These are phyloP conservation scores for Nakazawaea pomicola DNA, from an alignment of 805 yeast genomes.

Conservation along the genomic window DNA sequence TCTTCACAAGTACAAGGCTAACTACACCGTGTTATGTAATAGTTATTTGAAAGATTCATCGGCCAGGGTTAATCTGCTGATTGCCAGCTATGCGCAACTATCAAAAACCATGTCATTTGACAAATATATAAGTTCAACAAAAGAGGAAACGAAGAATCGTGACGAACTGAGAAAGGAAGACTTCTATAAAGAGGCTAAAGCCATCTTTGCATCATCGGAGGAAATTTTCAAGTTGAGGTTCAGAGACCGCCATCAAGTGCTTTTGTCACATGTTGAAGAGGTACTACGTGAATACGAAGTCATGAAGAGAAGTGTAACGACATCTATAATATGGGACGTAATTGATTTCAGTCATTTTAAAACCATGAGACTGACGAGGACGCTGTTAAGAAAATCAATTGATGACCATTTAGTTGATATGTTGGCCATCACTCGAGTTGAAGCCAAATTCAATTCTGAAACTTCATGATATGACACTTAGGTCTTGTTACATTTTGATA, in stretches of 20 bases:
- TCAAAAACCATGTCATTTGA: background rate
- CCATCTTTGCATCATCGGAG: conserved; percentile 2
- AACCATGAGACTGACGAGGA: conserved; percentile 1
- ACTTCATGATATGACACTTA: background rate
- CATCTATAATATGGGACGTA: no score
- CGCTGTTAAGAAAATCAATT: conserved; percentile 2
- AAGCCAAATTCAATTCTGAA: conserved; percentile 5
- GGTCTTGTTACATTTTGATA: no score
- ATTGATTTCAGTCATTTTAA: background rate
- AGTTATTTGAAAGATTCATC: conserved; percentile 3
- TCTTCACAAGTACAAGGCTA: conserved; percentile 3
- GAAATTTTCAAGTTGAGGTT: conserved; percentile 1
- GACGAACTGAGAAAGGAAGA: conserved; percentile 1
- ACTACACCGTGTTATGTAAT: conserved; percentile 5
- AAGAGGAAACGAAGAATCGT: background rate
- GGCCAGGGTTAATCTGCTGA: conserved; percentile 5
- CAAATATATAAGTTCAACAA: conserved; percentile 1
- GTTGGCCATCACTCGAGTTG: conserved; percentile 5
- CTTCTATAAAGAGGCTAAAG: background rate
- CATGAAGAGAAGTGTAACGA: background rate
- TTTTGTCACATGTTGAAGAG: background rate
- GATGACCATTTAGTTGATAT: conserved; percentile 6
- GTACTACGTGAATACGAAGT: conserved; percentile 2
- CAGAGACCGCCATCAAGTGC: conserved; percentile 4
- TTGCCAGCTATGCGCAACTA: conserved; percentile 7